Evolutionary conservation across 441 rosid genomes (phyloP).

Genomic region (Brassica hybrid): DNA sequence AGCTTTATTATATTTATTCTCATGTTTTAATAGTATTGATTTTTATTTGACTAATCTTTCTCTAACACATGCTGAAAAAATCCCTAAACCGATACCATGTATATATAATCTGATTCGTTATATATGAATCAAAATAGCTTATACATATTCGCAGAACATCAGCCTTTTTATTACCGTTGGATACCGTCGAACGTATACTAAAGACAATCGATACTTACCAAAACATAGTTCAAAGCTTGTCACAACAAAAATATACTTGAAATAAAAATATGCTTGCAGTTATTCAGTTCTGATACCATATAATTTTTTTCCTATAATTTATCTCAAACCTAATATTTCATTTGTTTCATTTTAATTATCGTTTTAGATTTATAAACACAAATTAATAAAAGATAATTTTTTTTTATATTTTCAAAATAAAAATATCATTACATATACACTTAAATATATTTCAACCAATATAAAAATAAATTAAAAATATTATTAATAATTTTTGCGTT

Average conservation of each 20-base stretch:
- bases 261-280: neutral
- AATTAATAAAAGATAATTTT: too few species aligned
- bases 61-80: neutral
- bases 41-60: slow-evolving; percentile 10
- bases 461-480: too few species aligned
- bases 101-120: neutral
- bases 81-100: neutral
- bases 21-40: too few species aligned
- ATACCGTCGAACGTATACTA: slow-evolving; percentile 6
- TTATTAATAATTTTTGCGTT: too few species aligned
- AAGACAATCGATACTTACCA: slow-evolving; percentile 11
- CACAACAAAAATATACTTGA: neutral
- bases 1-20: too few species aligned
- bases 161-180: slow-evolving; percentile 4
- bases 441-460: too few species aligned
- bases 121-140: neutral
- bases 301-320: too few species aligned
- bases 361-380: too few species aligned
- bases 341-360: too few species aligned
- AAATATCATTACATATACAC: too few species aligned
- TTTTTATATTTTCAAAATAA: too few species aligned
- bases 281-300: neutral
- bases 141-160: slow-evolving; percentile 15
- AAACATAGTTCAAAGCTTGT: slow-evolving; percentile 2
- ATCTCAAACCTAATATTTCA: neutral